A percentile compares a stretch with the other conserved stretches of the same genome.
Conservation (phyloP, 306 rosid species). For the Luffa aegyptiaca region DNA sequence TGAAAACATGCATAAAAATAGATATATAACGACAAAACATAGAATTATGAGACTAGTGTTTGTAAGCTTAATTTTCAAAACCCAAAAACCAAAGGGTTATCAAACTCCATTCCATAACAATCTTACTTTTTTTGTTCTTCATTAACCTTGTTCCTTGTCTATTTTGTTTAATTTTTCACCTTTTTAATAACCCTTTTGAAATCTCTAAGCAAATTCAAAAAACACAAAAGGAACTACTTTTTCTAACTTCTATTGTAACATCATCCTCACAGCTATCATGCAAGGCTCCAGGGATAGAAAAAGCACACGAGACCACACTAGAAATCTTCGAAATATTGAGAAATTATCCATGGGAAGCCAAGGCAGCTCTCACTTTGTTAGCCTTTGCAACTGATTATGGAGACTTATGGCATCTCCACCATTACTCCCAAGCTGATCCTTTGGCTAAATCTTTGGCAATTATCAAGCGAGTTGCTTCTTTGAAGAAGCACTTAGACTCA, state of each 20-base stretch:
- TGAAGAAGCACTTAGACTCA: neutral
- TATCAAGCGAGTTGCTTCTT: neutral
- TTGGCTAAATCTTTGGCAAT: conserved; percentile 1
- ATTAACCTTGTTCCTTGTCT: too few relatives aligned
- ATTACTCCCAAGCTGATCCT: neutral
- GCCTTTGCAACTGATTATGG: conserved; percentile 4
- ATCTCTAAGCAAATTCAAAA: neutral
- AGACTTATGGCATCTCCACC: conserved; percentile 5
- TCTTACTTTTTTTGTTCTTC: too few relatives aligned
- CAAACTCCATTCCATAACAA: too few relatives aligned
- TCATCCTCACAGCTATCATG: neutral
- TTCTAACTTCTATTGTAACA: neutral
- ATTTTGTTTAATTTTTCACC: neutral
- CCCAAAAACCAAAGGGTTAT: too few relatives aligned
- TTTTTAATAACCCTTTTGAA: neutral
- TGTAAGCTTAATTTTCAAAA: too few relatives aligned
- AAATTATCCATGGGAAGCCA: conserved; percentile 5
- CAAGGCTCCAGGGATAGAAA: neutral
- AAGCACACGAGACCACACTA: neutral
- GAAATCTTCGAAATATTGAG: neutral
- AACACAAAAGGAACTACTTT: neutral
- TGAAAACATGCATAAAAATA: too few relatives aligned
- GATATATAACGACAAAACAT: too few relatives aligned
- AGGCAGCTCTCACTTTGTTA: conserved; percentile 2
- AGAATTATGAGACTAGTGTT: too few relatives aligned